These are phyloP conservation scores for Salix brachista DNA, from an alignment of 345 rosid species.

Conservation along the genomic window DNA sequence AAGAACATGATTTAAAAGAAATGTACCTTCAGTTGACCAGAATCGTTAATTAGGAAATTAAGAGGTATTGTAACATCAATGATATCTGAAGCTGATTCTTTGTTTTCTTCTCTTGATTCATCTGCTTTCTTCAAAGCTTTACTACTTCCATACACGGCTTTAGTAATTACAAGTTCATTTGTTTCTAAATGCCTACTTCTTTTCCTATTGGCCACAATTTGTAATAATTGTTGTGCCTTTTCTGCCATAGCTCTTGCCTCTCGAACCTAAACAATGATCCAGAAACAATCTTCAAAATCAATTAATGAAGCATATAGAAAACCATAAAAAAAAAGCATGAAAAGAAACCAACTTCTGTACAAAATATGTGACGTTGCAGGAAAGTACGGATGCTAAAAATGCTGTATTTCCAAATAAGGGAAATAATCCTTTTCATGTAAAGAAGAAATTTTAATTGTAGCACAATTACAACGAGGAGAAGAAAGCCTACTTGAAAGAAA, in stretches of 20 bases:
- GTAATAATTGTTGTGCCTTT: slow-evolving; percentile 75
- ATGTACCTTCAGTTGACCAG: slow-evolving; percentile 74
- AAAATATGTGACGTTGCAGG: neutral
- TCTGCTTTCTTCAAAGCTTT: slow-evolving; percentile 52
- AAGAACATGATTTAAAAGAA: neutral
- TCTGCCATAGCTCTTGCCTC: slow-evolving; percentile 71
- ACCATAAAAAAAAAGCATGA: neutral
- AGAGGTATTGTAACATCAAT: slow-evolving; percentile 82
- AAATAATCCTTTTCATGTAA: neutral
- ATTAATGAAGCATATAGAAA: neutral
- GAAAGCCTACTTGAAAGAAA: too few species aligned
- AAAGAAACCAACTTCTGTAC: neutral
- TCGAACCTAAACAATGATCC: slow-evolving; percentile 45
- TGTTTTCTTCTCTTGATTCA: slow-evolving; percentile 28
- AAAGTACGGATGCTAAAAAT: neutral
- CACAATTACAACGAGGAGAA: too few species aligned
- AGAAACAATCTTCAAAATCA: slow-evolving; percentile 4
- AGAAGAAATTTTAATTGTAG: too few species aligned
- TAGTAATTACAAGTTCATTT: slow-evolving; percentile 69
- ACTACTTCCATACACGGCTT: slow-evolving; percentile 65
- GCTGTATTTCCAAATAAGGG: neutral
- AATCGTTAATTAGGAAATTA: slow-evolving; percentile 79
- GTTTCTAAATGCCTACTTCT: slow-evolving; percentile 59
- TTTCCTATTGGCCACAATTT: slow-evolving; percentile 79
- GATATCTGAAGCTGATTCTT: slow-evolving; percentile 46